Evolutionary conservation across 306 rosid genomes (phyloP).

Genomic region (Corylus americana): DNA sequence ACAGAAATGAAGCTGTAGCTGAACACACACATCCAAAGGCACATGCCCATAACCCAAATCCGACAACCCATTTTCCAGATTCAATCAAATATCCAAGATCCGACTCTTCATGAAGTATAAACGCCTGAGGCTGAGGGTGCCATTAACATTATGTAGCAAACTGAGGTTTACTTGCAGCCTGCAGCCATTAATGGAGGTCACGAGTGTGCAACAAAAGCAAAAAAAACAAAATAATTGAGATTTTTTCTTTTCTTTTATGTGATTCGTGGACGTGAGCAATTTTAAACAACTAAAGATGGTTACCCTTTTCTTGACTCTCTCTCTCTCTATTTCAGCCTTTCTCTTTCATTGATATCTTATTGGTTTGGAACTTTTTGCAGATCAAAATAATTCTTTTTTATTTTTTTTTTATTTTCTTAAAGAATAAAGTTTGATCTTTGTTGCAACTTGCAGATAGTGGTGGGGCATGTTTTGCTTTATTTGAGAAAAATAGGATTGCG

Average conservation of each 20-base stretch:
- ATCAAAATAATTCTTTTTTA: background rate
- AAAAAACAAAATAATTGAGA: background rate
- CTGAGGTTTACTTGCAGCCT: background rate
- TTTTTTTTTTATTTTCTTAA: too few relatives aligned
- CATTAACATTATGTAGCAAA: background rate
- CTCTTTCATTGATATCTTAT: background rate
- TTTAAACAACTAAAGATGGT: background rate
- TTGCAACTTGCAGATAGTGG: background rate
- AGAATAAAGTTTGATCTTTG: background rate
- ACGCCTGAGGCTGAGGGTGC: background rate
- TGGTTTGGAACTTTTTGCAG: background rate
- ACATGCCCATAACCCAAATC: conserved; percentile 50
- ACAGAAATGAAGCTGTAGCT: conserved; percentile 36
- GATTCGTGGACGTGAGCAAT: background rate
- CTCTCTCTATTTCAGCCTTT: too few relatives aligned
- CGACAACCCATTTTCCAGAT: conserved; percentile 57
- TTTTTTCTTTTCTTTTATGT: too few relatives aligned
- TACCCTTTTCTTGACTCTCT: background rate
- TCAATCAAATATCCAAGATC: conserved; percentile 37
- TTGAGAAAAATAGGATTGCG: background rate
- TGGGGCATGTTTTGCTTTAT: background rate
- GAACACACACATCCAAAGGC: conserved; percentile 41
- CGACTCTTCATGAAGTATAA: background rate
- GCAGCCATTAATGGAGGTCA: background rate
- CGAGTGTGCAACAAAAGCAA: background rate